These are phyloP conservation scores for Botrytis pseudocinerea DNA, from an alignment of 2,329 filamentous ascomycete genomes.

Conservation along the genomic window DNA sequence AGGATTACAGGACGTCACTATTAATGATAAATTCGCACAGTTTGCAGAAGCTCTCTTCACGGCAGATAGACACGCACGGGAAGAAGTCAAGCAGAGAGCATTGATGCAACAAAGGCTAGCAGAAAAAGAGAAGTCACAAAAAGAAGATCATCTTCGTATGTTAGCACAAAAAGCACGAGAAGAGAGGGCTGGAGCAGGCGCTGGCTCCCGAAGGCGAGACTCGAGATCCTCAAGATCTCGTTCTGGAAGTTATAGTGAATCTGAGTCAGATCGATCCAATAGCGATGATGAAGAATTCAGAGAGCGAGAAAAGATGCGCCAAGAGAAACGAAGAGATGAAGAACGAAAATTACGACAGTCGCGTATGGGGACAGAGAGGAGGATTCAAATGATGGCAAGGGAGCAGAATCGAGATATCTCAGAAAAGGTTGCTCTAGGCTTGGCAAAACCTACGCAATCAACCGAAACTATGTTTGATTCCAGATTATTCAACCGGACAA, in stretches of 20 bases:
- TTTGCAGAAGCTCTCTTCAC: slow-evolving; percentile 94
- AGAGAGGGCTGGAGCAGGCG: slow-evolving; percentile 62
- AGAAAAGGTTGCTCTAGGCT: slow-evolving; percentile 90
- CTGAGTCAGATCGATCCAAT: slow-evolving; percentile 46
- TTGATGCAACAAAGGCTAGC: slow-evolving; percentile 95
- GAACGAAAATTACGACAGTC: slow-evolving; percentile 90
- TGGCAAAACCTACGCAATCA: slow-evolving; percentile 91
- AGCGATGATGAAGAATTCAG: slow-evolving; percentile 65
- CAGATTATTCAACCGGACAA: slow-evolving; percentile 88
- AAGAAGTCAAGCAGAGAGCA: slow-evolving; percentile 89
- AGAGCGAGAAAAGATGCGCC: slow-evolving; percentile 74
- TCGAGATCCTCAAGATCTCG: slow-evolving; percentile 44
- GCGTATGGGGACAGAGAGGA: slow-evolving; percentile 90
- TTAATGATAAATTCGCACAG: slow-evolving; percentile 98
- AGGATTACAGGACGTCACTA: slow-evolving; percentile 87
- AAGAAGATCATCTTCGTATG: slow-evolving; percentile 86
- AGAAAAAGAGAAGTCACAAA: slow-evolving; percentile 93
- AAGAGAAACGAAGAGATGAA: slow-evolving; percentile 76
- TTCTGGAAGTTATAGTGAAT: slow-evolving; percentile 54
- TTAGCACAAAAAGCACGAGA: slow-evolving; percentile 90
- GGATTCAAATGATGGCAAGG: slow-evolving; percentile 87
- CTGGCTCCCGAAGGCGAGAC: slow-evolving; percentile 45
- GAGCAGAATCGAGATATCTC: slow-evolving; percentile 97
- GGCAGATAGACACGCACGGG: slow-evolving; percentile 89
- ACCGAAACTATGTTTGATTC: slow-evolving; percentile 97